Base-by-base conservation (phyloP, 495 filamentous ascomycete genomes). In the Podospora bellae-mahoneyi region DNA sequence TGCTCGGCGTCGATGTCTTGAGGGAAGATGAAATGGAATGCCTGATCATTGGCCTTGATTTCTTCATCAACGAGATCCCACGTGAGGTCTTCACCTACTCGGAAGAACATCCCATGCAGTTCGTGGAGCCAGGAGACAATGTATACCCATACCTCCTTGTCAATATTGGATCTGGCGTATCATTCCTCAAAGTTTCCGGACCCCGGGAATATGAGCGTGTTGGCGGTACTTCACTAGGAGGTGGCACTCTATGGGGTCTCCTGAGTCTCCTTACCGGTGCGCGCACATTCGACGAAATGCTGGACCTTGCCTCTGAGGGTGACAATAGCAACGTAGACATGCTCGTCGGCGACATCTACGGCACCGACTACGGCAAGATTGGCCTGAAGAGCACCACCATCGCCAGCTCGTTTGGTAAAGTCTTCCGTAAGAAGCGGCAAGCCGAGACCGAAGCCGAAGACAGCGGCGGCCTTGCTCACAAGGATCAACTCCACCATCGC, bases 11-110 rank as follows among this genome's bases (percentile, higher is more conserved):
- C 18, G 90, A 97, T 72, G 93, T 99, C 58, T 78, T 94, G 68
- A 84, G 92, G 26, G 96, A 98, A 77, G 95, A 99, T 73, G 95
- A 99, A 78, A 99, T 99, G 96, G 92, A 97, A 78, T 99, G 95
- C 78, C 81, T 99, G 62, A 99, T 99, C 71, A 95, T 93, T 68
- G 62, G 94, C 26, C 88, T 99, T 39, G 96, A 99, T 78, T 99
- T 98, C 81, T 98, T 99, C 83, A 97, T 98, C 71, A 96, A 90
- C 66, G 93, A 98, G 74, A 98, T 98, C 70, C 96, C 95, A 62
- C 85, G 88, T 72, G 95, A 99, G 80, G 93, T 99, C 28, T 99
- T 99, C 74, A 97, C 92, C 20, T 98, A 98, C 79, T 92, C 88
- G 71, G 95, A 97, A 77, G 80, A 84, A 16, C 85, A 95, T 68